These are phyloP conservation scores for Acanthamoeba lenticulata DNA, from an alignment of 208 protist species.

Conservation along the genomic window DNA sequence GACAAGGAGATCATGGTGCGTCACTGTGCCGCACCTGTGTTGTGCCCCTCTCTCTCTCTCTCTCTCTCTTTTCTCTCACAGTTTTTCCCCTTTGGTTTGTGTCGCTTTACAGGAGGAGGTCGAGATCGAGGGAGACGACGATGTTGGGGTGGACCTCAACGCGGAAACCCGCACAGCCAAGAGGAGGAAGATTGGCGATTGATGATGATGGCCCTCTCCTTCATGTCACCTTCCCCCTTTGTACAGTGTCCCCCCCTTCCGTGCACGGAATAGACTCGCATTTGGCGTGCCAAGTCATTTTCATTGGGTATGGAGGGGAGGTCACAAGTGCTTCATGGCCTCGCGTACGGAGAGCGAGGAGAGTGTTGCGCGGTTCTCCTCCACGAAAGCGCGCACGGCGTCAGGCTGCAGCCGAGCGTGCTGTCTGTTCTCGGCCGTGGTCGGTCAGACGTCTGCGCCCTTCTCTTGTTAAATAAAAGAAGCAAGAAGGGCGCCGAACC, in stretches of 20 bases:
- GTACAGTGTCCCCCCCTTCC: no score
- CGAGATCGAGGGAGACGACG: slow-evolving; percentile 8
- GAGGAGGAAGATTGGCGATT: slow-evolving; percentile 32
- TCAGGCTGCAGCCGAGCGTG: neutral
- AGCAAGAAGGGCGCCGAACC: neutral
- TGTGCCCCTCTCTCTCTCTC: neutral
- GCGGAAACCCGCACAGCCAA: slow-evolving; percentile 13
- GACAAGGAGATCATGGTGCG: slow-evolving; percentile 55
- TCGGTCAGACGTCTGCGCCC: no score
- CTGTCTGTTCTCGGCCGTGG: neutral
- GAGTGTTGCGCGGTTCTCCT: neutral
- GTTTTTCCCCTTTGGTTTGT: neutral
- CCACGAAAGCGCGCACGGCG: neutral
- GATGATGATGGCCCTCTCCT: neutral
- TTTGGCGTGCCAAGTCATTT: no score
- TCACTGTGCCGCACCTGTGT: neutral
- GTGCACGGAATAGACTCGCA: no score
- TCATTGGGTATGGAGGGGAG: no score
- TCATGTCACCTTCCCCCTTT: neutral
- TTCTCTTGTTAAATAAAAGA: no score
- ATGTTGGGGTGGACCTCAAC: neutral
- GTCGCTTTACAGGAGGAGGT: slow-evolving; percentile 11
- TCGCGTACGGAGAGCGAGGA: neutral
- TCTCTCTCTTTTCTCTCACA: neutral
- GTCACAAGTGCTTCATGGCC: neutral